These are phyloP conservation scores for Diaporthe sp. DNA, from an alignment of 2,329 filamentous ascomycete species.

Conservation along the genomic window DNA sequence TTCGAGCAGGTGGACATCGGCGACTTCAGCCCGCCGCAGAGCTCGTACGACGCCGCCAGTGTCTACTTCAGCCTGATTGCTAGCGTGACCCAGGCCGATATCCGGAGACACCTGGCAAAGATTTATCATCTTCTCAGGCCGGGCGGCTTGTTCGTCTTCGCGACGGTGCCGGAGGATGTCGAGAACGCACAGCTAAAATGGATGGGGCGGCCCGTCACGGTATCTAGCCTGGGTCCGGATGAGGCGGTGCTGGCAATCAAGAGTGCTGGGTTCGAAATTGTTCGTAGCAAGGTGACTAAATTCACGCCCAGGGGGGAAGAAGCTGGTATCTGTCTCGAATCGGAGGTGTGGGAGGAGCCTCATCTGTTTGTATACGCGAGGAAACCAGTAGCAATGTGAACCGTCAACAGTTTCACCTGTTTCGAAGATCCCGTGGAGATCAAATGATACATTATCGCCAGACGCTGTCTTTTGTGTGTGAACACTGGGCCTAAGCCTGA, in stretches of 20 bases:
- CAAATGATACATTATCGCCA: no score
- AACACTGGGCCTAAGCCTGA: not conserved
- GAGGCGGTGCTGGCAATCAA: slow-evolving; percentile 42
- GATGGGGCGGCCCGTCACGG: slow-evolving; percentile 47
- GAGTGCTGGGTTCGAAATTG: slow-evolving; percentile 44
- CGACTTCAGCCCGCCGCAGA: slow-evolving; percentile 39
- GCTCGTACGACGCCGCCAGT: slow-evolving; percentile 45
- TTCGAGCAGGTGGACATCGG: slow-evolving; percentile 48
- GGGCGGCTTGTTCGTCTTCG: slow-evolving; percentile 44
- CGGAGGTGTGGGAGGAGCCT: slow-evolving; percentile 49
- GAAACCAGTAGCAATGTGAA: slow-evolving; percentile 41
- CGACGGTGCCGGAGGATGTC: slow-evolving; percentile 45
- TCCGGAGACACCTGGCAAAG: slow-evolving; percentile 42
- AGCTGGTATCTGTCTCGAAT: slow-evolving; percentile 46
- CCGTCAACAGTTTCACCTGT: no score
- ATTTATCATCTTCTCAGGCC: slow-evolving; percentile 40
- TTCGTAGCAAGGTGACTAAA: slow-evolving; percentile 38
- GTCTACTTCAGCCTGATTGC: slow-evolving; percentile 49
- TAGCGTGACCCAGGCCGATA: slow-evolving; percentile 47
- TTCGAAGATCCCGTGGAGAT: no score
- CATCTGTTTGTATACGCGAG: slow-evolving; percentile 49
- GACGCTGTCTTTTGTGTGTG: no score
- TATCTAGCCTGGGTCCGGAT: slow-evolving; percentile 47
- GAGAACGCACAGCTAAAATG: slow-evolving; percentile 45
- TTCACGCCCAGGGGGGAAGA: slow-evolving; percentile 46